These are phyloP conservation scores for Eutrema yunnanense DNA, from an alignment of 345 rosid genomes.

Conservation along the genomic window DNA sequence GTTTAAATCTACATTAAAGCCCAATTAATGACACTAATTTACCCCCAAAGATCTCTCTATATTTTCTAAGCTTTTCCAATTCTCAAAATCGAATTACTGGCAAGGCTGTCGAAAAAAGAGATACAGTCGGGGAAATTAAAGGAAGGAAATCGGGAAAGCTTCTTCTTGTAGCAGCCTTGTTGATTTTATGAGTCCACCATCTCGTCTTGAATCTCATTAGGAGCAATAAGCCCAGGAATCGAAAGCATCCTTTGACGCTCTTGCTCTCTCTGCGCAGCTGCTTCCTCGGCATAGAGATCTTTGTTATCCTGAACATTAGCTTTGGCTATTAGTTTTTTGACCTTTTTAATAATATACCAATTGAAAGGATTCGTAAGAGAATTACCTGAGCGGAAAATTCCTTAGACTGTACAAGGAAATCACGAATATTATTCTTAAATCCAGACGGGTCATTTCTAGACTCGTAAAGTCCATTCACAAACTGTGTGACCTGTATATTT, in stretches of 20 bases:
- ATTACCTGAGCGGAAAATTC: constrained; percentile 84
- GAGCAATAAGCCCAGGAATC: constrained; percentile 76
- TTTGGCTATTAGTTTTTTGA: neutral
- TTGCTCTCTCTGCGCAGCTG: constrained; percentile 68
- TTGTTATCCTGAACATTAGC: constrained; percentile 56
- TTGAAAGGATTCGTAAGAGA: neutral
- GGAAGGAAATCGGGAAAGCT: neutral
- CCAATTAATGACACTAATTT: constrained; percentile 9
- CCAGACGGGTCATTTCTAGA: constrained; percentile 71
- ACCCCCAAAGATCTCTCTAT: constrained; percentile 9
- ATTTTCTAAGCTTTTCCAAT: constrained; percentile 10
- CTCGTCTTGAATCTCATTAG: constrained; percentile 78
- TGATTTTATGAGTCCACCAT: constrained; percentile 59
- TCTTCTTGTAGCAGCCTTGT: neutral
- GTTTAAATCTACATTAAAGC: constrained; percentile 20
- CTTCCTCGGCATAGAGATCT: constrained; percentile 79
- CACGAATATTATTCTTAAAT: constrained; percentile 86
- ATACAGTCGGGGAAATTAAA: constrained; percentile 8
- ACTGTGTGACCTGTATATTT: constrained; percentile 66
- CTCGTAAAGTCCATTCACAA: constrained; percentile 80
- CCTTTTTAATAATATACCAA: neutral
- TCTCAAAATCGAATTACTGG: neutral
- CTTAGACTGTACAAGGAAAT: constrained; percentile 87
- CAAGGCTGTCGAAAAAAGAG: neutral
- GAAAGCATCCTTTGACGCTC: constrained; percentile 75